Evolutionary conservation across 805 yeast genomes (phyloP), one percentile per base, ranked within the genome.

Genomic region (Starmerella floris): DNA sequence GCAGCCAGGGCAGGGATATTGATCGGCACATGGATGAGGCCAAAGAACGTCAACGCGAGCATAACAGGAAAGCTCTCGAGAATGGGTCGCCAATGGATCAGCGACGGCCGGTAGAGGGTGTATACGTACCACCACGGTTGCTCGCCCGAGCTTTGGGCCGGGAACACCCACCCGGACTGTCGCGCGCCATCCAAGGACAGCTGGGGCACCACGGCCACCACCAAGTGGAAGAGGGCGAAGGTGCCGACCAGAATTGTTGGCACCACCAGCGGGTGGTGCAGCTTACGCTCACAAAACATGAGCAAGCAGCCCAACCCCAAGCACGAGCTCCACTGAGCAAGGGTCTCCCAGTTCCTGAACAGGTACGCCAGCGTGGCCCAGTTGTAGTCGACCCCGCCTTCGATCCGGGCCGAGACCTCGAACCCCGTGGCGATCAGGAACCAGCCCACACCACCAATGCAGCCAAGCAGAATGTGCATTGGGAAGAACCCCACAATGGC

Each of bases 371-470:
- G 42, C 15, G 84, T 82, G 2, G 62, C 69, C 54, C 65, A 57
- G 45, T 76, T 70, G 57, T 83, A 87, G 40, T 69, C 69, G 34
- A 88, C 60, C 2, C 83, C 78, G 3, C 83, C 82, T 38, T 83
- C 82, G 26, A 83, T 61, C 45, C 94, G 67, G 0, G 95, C 77
- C n/a, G 83, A 72, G 1, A 91, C 95, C 56, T 88, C 96, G 23
- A 91, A 63, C 1, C 95, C 98, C 0, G 98, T 91, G 1, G 83
- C 78, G 2, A 85, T 66, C 39, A 91, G 66, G 61, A 91, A 91
- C 63, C 83, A 87, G 6, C 98, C 98, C 38, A 91, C 98, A 56
- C 98, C 98, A 31, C 98, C 98, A 53, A 91, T 87, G 59, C 97
- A 91, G 1, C 98, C 98, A 30, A 91, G 91, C 23, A 91, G 68